Evolutionary conservation across 768 basidiomycete species (phyloP), one percentile per base, ranked within the genome.

Genomic region (Agrocybe pediades): DNA sequence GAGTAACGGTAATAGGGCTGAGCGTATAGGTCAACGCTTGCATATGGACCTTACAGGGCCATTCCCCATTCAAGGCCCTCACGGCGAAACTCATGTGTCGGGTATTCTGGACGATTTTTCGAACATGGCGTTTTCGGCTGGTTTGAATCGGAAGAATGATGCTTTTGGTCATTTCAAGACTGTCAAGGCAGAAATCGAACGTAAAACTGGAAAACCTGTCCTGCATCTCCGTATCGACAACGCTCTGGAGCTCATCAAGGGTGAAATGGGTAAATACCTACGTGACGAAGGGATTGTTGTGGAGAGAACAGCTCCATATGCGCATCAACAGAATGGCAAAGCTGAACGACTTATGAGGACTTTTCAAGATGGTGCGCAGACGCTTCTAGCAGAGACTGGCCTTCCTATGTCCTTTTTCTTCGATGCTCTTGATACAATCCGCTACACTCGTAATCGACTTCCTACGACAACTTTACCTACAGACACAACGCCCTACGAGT

Each of bases 301-400:
- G 1, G 66, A 70, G 39, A 11, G 57, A 0, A 61, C 67, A 4
- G 62, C 57, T 0, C 65, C 71, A 0, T 70, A 72, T 57, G 62
- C 68, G 1, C 69, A 72, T 36, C 59, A 63, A 6, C 69, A 72
- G 56, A 72, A 72, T 54, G 63, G 71, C 0, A 67, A 66, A 30
- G 62, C 56, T 1, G 67, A 74, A 41, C 51, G 64, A 0, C 67
- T 63, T 36, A 64, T 73, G 16, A 45, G 62, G 0, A 70, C 65
- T 0, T 53, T 72, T 1, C 57, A 67, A 21, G 67, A 67, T 15
- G 51, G 55, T 3, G 59, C 57, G 2, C 59, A 60, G 13, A 46
- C 64, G 0, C 47, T 71, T 3, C 47, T 72, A 3, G 66, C 64
- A 4, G 65, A 58, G 1, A 36, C 57, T 23, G 58, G 61, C 1